A percentile compares a stretch with the other conserved stretches of the same genome.
phyloP scores from a whole-genome alignment of 2,329 filamentous ascomycete genomes.

The Phyllosticta capitalensis region DNA sequence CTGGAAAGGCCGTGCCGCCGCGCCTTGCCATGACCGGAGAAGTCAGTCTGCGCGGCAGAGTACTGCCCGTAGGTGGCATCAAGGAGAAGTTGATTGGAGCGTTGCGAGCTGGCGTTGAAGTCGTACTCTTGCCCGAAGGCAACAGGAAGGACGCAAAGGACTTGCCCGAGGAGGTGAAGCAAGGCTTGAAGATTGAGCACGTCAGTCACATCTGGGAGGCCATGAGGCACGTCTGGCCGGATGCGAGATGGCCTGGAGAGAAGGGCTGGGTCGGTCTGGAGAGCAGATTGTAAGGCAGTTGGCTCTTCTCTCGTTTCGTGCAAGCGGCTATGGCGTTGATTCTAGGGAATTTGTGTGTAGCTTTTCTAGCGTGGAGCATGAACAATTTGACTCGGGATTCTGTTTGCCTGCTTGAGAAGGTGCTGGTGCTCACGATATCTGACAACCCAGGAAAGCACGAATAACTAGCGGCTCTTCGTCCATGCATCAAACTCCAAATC shows the following conservation, averaged over 20 bases:
- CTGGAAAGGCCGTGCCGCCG: constrained; percentile 74
- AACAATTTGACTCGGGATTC: neutral
- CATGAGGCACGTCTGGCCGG: constrained; percentile 83
- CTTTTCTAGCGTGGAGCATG: neutral
- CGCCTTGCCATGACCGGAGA: constrained; percentile 91
- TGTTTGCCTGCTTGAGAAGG: neutral
- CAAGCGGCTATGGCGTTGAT: neutral
- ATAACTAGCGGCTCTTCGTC: neutral
- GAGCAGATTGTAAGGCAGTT: constrained; percentile 4
- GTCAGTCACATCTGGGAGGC: constrained; percentile 96
- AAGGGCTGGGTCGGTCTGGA: constrained; percentile 53
- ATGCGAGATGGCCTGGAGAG: constrained; percentile 72
- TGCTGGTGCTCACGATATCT: too few species aligned
- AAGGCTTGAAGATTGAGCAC: constrained; percentile 79
- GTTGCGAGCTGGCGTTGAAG: constrained; percentile 85
- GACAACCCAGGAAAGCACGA: neutral
- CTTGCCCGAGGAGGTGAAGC: constrained; percentile 78
- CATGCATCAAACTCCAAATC: neutral
- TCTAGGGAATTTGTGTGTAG: neutral
- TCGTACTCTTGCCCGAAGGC: constrained; percentile 74
- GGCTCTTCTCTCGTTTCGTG: neutral
- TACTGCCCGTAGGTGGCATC: constrained; percentile 92
- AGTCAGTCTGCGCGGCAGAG: constrained; percentile 71
- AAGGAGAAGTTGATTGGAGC: constrained; percentile 98
- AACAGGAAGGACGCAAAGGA: constrained; percentile 92